phyloP scores from a whole-genome alignment of 352 stramenopile genomes.

The Pythium guiyangense region DNA sequence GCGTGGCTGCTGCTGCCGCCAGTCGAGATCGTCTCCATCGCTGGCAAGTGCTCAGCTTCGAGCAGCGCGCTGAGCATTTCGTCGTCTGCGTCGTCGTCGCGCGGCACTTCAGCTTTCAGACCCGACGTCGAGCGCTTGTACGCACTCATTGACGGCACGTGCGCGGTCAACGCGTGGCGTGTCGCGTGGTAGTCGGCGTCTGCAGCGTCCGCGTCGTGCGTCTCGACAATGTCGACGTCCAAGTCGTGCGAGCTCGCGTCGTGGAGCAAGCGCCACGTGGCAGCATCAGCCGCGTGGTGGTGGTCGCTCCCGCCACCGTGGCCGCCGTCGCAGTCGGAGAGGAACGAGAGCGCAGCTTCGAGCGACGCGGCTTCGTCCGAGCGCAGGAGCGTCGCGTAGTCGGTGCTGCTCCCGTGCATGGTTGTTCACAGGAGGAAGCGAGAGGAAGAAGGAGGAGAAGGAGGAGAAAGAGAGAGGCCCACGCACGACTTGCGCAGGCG shows the following conservation, averaged over 20 bases:
- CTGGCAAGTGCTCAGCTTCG: conserved; percentile 9
- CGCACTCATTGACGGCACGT: no score
- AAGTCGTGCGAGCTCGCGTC: conserved; percentile 22
- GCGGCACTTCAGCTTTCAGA: not conserved
- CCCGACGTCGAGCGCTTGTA: not conserved
- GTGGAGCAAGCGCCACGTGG: conserved; percentile 31
- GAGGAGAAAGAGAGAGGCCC: no score
- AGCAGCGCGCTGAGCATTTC: conserved; percentile 12
- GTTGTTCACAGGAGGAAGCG: no score
- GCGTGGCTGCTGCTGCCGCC: no score
- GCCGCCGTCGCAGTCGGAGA: conserved; percentile 32
- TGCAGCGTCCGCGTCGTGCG: conserved; percentile 1
- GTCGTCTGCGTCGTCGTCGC: conserved; percentile 6
- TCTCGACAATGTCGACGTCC: conserved; percentile 21
- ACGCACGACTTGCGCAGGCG: no score
- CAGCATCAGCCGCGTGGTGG: no score
- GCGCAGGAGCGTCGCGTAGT: conserved; percentile 7
- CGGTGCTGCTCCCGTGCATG: no score
- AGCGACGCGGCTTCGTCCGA: conserved; percentile 17
- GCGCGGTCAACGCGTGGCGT: not conserved
- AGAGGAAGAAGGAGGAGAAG: no score
- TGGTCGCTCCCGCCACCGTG: conserved; percentile 22
- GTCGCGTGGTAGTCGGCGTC: not conserved
- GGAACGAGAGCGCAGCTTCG: conserved; percentile 34
- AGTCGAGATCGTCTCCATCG: no score